Evolutionary conservation across 495 filamentous ascomycete species (phyloP).

Genomic region (Neurospora africana): DNA sequence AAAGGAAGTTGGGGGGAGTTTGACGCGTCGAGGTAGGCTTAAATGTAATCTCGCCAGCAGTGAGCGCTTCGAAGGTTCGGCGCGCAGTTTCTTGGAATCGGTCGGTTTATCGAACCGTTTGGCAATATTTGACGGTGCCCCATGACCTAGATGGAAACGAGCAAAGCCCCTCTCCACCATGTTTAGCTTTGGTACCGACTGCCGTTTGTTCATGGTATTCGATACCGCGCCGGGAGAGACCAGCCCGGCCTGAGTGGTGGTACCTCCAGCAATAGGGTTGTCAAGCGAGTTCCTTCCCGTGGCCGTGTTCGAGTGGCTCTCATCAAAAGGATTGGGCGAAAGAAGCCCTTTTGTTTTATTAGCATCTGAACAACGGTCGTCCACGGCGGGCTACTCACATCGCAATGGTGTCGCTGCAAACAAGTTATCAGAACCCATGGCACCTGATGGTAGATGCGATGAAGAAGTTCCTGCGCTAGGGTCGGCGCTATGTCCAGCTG

Average conservation of each 20-base stretch:
- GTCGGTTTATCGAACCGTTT: conserved; percentile 26
- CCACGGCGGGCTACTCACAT: background rate
- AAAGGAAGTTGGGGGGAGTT: conserved; percentile 11
- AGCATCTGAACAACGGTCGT: background rate
- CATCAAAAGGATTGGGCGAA: background rate
- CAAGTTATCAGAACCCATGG: background rate
- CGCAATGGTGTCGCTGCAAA: background rate
- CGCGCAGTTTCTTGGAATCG: conserved; percentile 3
- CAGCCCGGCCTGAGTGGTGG: background rate
- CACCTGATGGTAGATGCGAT: background rate
- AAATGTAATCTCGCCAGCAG: conserved; percentile 26
- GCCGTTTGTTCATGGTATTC: conserved; percentile 12
- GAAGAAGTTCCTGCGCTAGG: conserved; percentile 8
- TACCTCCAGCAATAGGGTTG: background rate
- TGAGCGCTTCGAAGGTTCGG: conserved; percentile 14
- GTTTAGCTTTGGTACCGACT: conserved; percentile 16
- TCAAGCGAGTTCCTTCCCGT: conserved; percentile 1
- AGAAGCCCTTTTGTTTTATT: background rate
- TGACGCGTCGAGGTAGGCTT: conserved; percentile 18
- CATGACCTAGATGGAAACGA: conserved; percentile 17
- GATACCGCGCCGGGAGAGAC: conserved; percentile 2
- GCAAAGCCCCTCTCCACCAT: conserved; percentile 25
- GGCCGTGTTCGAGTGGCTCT: conserved; percentile 7
- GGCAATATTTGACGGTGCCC: conserved; percentile 15
- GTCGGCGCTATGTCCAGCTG: conserved; percentile 5